Evolutionary conservation across 2,329 filamentous ascomycete genomes (phyloP), one percentile per base, ranked within the genome.

Genomic region (Plenodomus lindquistii): DNA sequence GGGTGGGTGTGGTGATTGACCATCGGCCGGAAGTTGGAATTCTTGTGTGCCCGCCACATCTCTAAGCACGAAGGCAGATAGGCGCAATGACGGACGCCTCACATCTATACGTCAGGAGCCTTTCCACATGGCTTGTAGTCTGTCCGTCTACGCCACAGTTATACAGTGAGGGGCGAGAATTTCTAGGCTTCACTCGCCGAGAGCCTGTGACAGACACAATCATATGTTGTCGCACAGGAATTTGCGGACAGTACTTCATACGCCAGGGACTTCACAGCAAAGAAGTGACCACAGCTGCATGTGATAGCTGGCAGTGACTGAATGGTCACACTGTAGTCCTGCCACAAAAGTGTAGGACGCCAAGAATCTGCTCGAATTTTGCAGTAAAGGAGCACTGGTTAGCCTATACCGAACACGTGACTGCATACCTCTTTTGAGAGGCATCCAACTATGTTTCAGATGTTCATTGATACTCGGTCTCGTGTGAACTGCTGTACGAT

Each of bases 91-190:
- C 35, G 18, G 35, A 37, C 35, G 35, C 35, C 35, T 37, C 18
- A 37, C 35, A 37, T 9, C 9, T 31, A 15, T 15, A 22, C 40
- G 19, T 37, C 39, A 35, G 41, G 45, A 50, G 46, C 43, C 44
- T 44, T 36, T 46, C 44, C 6, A 15, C 27, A 31, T 13, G 27
- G 44, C 40, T 11, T 31, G 15, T 13, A 13, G 44, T 39, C 11
- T 31, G 48, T 39, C 47, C 46, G 44, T 43, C 40, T 40, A 45
- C 49, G 58, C 54, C 56, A 60, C 54, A 53, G 54, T 63, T 49
- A 47, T 46, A 50, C 54, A 51, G 29, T 16, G 45, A 42, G 45
- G 31, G 38, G 31, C 40, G 39, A 41, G 46, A 35, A 17, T 27
- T 37, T 31, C 27, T 15, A 4, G 10, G 27, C 4, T 15, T 13